Base-by-base conservation (phyloP, 352 stramenopile genomes). In the Globisporangium cylindrosporum region DNA sequence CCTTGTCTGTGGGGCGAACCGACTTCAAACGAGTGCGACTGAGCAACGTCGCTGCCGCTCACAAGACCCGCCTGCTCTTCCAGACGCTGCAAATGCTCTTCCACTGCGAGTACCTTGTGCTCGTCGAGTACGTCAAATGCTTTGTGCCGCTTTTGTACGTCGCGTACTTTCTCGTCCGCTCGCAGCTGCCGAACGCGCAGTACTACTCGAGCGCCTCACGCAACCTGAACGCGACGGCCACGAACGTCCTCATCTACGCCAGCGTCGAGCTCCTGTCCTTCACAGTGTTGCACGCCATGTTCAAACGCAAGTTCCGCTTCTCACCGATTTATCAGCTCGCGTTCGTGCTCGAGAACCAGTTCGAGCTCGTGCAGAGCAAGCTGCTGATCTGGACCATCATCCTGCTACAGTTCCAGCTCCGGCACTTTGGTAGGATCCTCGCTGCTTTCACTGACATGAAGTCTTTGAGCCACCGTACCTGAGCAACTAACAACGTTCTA, bases 91-190 rank as follows among this genome's bases (percentile, higher is more conserved):
- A 72, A 34, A 64, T 66, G 7, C 59, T 69, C 15, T 77, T 74
- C 55, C 66, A 62, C 20, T 62, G 38, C 41, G 71, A 77, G 41
- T 74, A 77, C 53, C 67, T 74, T 53, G 58, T 74, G 20, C 57
- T 71, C n/a, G 64, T 69, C 55, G 54, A 77, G 56, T 77, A 74
- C 46, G 62, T 72, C 15, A 59, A 77, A 59, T 67, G 64, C 29
- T 63, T 72, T 41, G 71, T 72, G n/a, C 68, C 71, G 18, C 51
- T 63, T 15, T 49, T 74, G n/a, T 69, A 54, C 41, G 29, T 59
- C 48, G 25, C 67, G 4, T 69, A 74, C 53, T 64, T 38, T 2
- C 34, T 54, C 12, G 43, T 68, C 5, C 53, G 70, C 9, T 29
- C 34, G 10, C 59, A 70, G 9, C 32, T 74, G 3, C 62, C 71